A percentile compares a stretch with the other conserved stretches of the same genome.
phyloP scores from a whole-genome alignment of 805 yeast genomes.

The Hanseniaspora nectarophila region DNA sequence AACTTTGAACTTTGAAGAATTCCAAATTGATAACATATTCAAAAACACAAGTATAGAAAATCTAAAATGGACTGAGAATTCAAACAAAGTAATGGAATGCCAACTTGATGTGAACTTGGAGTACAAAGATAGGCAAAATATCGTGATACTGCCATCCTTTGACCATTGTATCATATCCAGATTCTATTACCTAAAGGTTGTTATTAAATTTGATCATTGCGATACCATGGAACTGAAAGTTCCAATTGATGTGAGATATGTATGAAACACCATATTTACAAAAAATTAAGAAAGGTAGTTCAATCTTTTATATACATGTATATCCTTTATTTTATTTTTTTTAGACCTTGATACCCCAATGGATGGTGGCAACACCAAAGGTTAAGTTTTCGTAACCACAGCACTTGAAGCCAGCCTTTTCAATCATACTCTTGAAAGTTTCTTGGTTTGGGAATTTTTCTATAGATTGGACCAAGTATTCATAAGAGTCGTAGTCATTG shows the following conservation, averaged over 20 bases:
- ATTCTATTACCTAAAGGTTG: constrained; percentile 37
- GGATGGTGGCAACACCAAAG: constrained; percentile 91
- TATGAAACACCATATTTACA: too few species aligned
- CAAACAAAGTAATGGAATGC: constrained; percentile 1
- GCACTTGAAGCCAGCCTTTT: constrained; percentile 90
- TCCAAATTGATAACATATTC: constrained; percentile 22
- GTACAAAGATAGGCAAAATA: constrained; percentile 25
- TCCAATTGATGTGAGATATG: constrained; percentile 30
- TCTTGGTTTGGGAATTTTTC: constrained; percentile 87
- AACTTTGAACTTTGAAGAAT: constrained; percentile 19
- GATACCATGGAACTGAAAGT: constrained; percentile 27
- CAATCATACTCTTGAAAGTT: constrained; percentile 78
- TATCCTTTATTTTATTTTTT: too few species aligned
- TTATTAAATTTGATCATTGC: constrained; percentile 34
- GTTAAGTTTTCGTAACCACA: constrained; percentile 89
- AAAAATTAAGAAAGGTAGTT: background rate
- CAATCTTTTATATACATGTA: background rate
- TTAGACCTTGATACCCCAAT: constrained; percentile 77
- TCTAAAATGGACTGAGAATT: constrained; percentile 1
- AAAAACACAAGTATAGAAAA: constrained; percentile 15
- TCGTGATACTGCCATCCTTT: constrained; percentile 37
- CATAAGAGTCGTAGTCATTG: constrained; percentile 90
- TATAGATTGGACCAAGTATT: constrained; percentile 89
- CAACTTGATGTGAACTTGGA: constrained; percentile 16
- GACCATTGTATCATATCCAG: constrained; percentile 39